Evolutionary conservation across 768 basidiomycete genomes (phyloP), one percentile per base, ranked within the genome.

Genomic region (Russula virescens): DNA sequence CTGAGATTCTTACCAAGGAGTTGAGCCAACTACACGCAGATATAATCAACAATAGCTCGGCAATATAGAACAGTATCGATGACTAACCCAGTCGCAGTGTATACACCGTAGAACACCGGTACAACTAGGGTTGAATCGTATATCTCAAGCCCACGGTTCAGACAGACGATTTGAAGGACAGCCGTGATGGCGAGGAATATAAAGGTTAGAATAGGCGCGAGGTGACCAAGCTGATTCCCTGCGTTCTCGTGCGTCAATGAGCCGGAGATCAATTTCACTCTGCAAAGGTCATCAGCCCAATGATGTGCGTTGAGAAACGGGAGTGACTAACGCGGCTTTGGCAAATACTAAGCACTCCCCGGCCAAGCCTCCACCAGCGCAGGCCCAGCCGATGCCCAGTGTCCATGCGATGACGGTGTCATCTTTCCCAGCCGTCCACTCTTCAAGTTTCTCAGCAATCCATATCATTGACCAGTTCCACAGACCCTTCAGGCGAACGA

Each of bases 81-180:
- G 9, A 75, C 81, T 49, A 71, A 90, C 83, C 91, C 91, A 25
- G 83, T 80, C 2, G 88, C 89, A 0, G 92, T 94, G 70, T 94
- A 95, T 11, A 94, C 86, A 11, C 93, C 93, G 71, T 96, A 98
- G 72, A 98, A 97, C 16, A 95, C 87, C 0, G 96, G 95, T 0
- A 97, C 94, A 19, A 97, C 93, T 0, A 97, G 74, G 0, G 91
- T 92, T 19, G 89, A 91, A 69, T 94, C 94, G 68, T 95, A 95
- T 10, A 91, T 87, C 69, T 85, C 85, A n/a, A 96, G 78, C 7
- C 89, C 94, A 46, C 88, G 86, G 71, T 98, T 95, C 46, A 98
- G 79, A 72, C 93, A 95, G 47, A 93, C 84, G 60, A 98, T 96
- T 72, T 98, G 95, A 52, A 87, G 74, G 35, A 98, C 84, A 3